Percentiles rank a stretch among this genome's conserved stretches.
Evolutionary conservation across 257 asterid species (phyloP).

Genomic region (Rubia yunnanensis): DNA sequence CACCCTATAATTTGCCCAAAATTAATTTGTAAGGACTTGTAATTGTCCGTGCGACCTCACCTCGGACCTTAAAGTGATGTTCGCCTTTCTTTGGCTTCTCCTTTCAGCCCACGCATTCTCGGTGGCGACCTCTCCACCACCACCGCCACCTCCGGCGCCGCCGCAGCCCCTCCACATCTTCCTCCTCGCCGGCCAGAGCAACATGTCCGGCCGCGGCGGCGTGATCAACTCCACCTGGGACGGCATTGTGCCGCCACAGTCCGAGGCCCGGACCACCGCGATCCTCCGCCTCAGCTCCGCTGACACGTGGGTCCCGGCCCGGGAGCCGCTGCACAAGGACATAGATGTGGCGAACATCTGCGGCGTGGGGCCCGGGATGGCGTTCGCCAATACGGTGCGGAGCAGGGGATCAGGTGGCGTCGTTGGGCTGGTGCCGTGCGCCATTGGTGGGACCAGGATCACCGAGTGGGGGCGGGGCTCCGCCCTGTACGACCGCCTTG

Average conservation of each 20-base stretch:
- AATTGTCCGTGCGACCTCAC: not conserved
- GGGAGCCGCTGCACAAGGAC: slow-evolving; percentile 75
- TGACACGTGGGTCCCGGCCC: slow-evolving; percentile 48
- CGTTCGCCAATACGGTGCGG: slow-evolving; percentile 39
- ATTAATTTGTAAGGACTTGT: too few species aligned
- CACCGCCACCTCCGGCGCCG: too few species aligned
- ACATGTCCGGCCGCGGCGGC: slow-evolving; percentile 90
- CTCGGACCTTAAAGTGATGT: slow-evolving; percentile 20
- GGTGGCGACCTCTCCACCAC: too few species aligned
- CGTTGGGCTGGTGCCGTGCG: slow-evolving; percentile 51
- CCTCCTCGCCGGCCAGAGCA: slow-evolving; percentile 82
- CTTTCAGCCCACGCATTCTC: slow-evolving; percentile 28
- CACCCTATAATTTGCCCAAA: too few species aligned
- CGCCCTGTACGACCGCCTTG: slow-evolving; percentile 16
- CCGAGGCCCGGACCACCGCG: slow-evolving; percentile 20
- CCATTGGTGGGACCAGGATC: slow-evolving; percentile 28
- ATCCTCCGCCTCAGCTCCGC: slow-evolving; percentile 40
- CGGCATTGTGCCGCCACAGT: slow-evolving; percentile 39
- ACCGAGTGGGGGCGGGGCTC: slow-evolving; percentile 27
- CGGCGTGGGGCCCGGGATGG: slow-evolving; percentile 89
- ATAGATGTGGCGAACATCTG: slow-evolving; percentile 44
- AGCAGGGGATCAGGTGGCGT: slow-evolving; percentile 26
- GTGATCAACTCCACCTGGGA: slow-evolving; percentile 59
- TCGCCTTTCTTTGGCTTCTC: slow-evolving; percentile 27
- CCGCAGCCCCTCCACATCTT: slow-evolving; percentile 32